A percentile compares a stretch with the other conserved stretches of the same genome.
phyloP scores from a whole-genome alignment of 768 basidiomycete species.

The Candolleomyces aberdarensis region DNA sequence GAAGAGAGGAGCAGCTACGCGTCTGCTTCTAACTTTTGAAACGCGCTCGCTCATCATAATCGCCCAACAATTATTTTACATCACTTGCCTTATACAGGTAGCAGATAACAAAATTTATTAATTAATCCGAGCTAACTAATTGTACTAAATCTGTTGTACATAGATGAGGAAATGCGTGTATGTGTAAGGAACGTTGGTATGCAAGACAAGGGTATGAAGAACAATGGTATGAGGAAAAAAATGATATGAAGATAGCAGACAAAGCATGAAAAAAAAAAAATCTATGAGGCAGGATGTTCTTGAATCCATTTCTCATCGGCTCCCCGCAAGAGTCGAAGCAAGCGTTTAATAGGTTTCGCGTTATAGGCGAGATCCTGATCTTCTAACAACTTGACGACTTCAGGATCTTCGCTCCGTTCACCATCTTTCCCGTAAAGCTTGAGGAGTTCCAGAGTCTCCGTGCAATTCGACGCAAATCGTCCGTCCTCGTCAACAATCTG shows the following conservation, averaged over 20 bases:
- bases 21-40: constrained; percentile 1
- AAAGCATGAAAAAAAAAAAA: constrained; percentile 1
- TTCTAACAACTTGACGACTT: constrained; percentile 48
- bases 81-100: not conserved
- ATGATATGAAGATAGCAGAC: no score
- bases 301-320: constrained; percentile 45
- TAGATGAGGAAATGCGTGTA: no score
- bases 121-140: not conserved
- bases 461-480: constrained; percentile 32
- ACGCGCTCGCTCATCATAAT: constrained; percentile 2
- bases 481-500: constrained; percentile 30
- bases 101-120: not conserved
- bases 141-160: no score
- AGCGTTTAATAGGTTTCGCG: constrained; percentile 44
- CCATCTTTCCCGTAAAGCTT: constrained; percentile 57
- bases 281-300: constrained; percentile 17
- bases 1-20: constrained; percentile 1
- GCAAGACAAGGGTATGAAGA: no score
- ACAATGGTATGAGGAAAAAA: no score
- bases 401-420: constrained; percentile 42
- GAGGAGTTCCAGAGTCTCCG: constrained; percentile 49
- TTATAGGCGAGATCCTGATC: constrained; percentile 38
- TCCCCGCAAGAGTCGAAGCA: constrained; percentile 46
- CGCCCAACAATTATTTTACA: not conserved
- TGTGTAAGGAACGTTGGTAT: no score